A percentile compares a stretch with the other conserved stretches of the same genome.
Conservation (phyloP, 805 yeast genomes). For the Kazachstania kunashirensis region DNA sequence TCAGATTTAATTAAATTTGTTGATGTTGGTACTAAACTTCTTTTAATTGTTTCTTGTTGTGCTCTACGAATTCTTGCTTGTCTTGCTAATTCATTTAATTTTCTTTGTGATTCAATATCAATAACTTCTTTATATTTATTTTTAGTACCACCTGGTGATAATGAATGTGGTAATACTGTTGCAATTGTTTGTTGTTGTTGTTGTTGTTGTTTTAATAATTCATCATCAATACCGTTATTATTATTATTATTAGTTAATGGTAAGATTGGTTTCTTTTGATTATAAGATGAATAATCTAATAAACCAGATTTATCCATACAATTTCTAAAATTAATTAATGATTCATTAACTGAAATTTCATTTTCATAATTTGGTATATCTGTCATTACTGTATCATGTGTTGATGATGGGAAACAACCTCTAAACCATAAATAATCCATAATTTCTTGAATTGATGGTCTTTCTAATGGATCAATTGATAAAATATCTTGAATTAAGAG, state of each 20-base stretch:
- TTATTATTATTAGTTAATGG: conserved; percentile 3
- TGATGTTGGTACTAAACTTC: conserved; percentile 27
- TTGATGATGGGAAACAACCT: conserved; percentile 76
- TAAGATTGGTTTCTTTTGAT: conserved; percentile 1
- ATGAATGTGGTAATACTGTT: conserved; percentile 71
- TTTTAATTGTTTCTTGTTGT: conserved; percentile 25
- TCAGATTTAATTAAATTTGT: conserved; percentile 32
- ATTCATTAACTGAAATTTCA: conserved; percentile 48
- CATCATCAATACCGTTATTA: neutral
- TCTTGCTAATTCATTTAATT: conserved; percentile 28
- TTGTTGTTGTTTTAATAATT: conserved; percentile 8
- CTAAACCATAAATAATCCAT: conserved; percentile 79
- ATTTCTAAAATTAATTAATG: conserved; percentile 55
- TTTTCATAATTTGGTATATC: conserved; percentile 54
- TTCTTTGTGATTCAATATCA: conserved; percentile 29
- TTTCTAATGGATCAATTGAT: conserved; percentile 62
- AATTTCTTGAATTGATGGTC: conserved; percentile 76
- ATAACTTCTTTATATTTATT: conserved; percentile 72
- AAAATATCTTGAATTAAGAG: conserved; percentile 63
- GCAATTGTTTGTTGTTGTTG: conserved; percentile 31
- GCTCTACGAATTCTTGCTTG: conserved; percentile 30
- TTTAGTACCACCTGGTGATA: conserved; percentile 88
- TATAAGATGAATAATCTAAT: conserved; percentile 2
- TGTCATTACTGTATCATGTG: conserved; percentile 35
- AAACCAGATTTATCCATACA: conserved; percentile 60